A percentile compares a stretch with the other conserved stretches of the same genome.
phyloP scores from a whole-genome alignment of 1,284 basidiomycete genomes.

The Uromyces viciae-fabae region DNA sequence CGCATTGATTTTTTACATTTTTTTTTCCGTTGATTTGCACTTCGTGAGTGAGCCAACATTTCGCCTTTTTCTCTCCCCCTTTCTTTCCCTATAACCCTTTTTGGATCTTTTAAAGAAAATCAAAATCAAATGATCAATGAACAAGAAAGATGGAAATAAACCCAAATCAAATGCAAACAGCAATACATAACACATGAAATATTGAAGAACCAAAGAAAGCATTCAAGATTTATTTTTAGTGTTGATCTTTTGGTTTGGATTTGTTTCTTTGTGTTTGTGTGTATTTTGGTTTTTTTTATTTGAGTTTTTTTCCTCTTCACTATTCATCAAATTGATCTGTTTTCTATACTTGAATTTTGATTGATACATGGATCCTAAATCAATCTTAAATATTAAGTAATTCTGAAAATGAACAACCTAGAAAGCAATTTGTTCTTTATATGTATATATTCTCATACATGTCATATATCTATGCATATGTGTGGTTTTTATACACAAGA shows the following conservation, averaged over 20 bases:
- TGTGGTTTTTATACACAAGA: too few species aligned
- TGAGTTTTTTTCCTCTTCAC: neutral
- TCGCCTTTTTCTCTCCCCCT: neutral
- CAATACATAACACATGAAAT: neutral
- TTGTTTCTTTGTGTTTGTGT: neutral
- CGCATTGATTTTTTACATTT: neutral
- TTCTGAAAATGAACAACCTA: slow-evolving; percentile 40
- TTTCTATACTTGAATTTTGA: slow-evolving; percentile 4
- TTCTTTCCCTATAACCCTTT: neutral
- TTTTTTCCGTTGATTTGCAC: neutral
- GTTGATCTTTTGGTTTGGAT: neutral
- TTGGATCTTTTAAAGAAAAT: slow-evolving; percentile 30
- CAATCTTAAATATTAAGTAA: neutral
- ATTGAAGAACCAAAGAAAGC: neutral
- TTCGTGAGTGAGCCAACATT: neutral
- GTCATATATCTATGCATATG: too few species aligned
- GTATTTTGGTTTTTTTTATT: neutral
- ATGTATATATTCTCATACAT: neutral
- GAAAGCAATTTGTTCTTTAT: neutral
- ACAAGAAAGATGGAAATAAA: neutral
- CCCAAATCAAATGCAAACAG: neutral
- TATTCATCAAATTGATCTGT: neutral
- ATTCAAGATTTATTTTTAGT: too few species aligned
- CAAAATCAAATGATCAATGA: slow-evolving; percentile 5
- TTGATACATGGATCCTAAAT: slow-evolving; percentile 30